These are phyloP conservation scores for Heliosperma pusillum DNA, from an alignment of 148 eudicot genomes.

Conservation along the genomic window DNA sequence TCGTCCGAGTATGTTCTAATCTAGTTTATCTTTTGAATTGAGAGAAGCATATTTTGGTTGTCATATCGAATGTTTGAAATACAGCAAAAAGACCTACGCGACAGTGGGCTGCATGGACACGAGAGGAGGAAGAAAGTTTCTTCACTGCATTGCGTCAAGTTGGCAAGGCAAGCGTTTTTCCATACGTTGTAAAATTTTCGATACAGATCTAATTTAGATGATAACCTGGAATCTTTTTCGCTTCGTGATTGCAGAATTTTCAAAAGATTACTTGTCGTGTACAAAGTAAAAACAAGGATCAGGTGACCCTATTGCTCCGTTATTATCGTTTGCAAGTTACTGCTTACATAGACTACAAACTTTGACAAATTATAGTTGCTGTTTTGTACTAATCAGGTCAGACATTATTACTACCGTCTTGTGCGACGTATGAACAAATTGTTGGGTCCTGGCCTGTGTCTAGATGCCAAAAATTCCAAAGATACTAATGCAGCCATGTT, in stretches of 20 bases:
- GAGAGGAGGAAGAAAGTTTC: constrained; percentile 93
- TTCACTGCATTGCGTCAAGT: constrained; percentile 95
- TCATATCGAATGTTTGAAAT: constrained; percentile 22
- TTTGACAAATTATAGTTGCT: background rate
- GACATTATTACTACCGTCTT: constrained; percentile 98
- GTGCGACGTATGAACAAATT: constrained; percentile 98
- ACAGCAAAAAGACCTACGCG: constrained; percentile 76
- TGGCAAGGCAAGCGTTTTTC: constrained; percentile 68
- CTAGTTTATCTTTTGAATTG: constrained; percentile 6
- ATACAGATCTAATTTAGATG: constrained; percentile 10
- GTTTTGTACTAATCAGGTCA: constrained; percentile 52
- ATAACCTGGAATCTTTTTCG: background rate
- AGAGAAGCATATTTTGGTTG: constrained; percentile 8
- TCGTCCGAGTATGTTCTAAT: constrained; percentile 33
- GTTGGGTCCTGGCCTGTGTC: constrained; percentile 79
- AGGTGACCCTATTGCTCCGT: constrained; percentile 43
- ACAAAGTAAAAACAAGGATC: constrained; percentile 96
- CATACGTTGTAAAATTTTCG: background rate
- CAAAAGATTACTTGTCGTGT: constrained; percentile 91
- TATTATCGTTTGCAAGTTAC: background rate
- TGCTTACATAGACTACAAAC: constrained; percentile 2
- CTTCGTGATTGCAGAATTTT: constrained; percentile 65
- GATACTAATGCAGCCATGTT: constrained; percentile 99
- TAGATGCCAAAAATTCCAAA: constrained; percentile 93
- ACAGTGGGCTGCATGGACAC: constrained; percentile 99